Base-by-base conservation (phyloP, 208 protist species). In the Angomonas deanei region DNA sequence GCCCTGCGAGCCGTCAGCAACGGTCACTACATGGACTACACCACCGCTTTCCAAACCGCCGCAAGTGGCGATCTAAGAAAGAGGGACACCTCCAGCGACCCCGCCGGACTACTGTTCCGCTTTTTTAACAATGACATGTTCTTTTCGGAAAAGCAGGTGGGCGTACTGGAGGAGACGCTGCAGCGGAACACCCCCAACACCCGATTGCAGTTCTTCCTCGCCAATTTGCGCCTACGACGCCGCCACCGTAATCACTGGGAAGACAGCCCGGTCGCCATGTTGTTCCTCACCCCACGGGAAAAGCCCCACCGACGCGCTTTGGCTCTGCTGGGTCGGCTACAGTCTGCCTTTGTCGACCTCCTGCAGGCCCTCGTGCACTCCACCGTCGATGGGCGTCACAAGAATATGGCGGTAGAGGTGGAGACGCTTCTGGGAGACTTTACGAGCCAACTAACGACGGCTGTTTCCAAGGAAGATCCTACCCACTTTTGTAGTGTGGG, bases 61-160 rank as follows among this genome's bases (percentile, higher is more conserved):
- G 63, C 61, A 23, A 38, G 48, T 21, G 56, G 61, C 19, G 60
- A 64, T 8, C 49, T 53, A 42, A 39, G 26, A n/a, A n/a, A 33
- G 27, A 61, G n/a, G 62, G 68, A 24, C 61, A 59, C 10, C 66
- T 36, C 48, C 54, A 50, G 53, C 5, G 76, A 78, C 59, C 50
- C 30, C 31, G 73, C 76, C 10, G 72, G 64, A 34, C 68, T 92
- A 36, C 69, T 87, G 27, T 84, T 79, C 60, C 82, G 88, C 21
- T 92, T 92, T 71, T 63, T 94, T 31, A 94, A 94, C 76, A 87
- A 80, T 54, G 88, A 94, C 47, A 94, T 92, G 88, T 92, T 89
- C 66, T 94, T 84, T 68, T 85, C 84, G 21, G 30, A 64, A 0
- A 49, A 32, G 38, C 76, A 94, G 69, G 61, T 94, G 5, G 34